phyloP scores from a whole-genome alignment of 2,329 filamentous ascomycete genomes.

The Aspergillus ochraceus region DNA sequence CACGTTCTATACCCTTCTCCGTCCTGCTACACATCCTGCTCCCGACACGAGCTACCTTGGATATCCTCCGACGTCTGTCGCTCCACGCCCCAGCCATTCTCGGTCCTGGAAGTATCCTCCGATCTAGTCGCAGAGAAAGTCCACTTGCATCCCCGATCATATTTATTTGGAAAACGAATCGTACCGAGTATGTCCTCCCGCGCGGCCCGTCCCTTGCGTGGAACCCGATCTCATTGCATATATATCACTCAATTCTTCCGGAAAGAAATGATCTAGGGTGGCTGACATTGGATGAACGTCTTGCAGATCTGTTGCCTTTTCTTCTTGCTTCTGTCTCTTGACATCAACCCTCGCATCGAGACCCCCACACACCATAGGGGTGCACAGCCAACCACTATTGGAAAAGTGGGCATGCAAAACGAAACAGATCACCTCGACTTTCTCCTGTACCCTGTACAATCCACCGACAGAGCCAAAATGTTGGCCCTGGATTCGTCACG shows the following conservation, averaged over 20 bases:
- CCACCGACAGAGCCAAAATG: conserved; percentile 23
- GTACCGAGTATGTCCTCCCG: conserved; percentile 12
- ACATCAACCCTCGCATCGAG: conserved; percentile 6
- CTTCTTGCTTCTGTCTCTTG: neutral
- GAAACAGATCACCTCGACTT: conserved; percentile 20
- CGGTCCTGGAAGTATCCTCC: neutral
- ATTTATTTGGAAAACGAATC: neutral
- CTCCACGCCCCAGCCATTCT: neutral
- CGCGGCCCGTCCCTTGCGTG: conserved; percentile 15
- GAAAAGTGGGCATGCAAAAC: conserved; percentile 20
- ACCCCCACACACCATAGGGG: conserved; percentile 3
- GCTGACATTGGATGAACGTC: conserved; percentile 11
- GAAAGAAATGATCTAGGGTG: conserved; percentile 2
- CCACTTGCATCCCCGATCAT: neutral
- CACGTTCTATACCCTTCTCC: neutral
- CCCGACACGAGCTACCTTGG: neutral
- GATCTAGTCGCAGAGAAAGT: neutral
- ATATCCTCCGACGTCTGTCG: neutral
- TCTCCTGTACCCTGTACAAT: conserved; percentile 19
- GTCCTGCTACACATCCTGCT: neutral
- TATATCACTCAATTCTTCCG: neutral
- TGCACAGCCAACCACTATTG: conserved; percentile 4
- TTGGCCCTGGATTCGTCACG: conserved; percentile 34
- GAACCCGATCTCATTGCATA: conserved; percentile 7
- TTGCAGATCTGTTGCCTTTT: conserved; percentile 12